Percentiles rank a stretch among this genome's conserved stretches.
Evolutionary conservation across 495 filamentous ascomycete genomes (phyloP).

Genomic region (Letharia lupina): DNA sequence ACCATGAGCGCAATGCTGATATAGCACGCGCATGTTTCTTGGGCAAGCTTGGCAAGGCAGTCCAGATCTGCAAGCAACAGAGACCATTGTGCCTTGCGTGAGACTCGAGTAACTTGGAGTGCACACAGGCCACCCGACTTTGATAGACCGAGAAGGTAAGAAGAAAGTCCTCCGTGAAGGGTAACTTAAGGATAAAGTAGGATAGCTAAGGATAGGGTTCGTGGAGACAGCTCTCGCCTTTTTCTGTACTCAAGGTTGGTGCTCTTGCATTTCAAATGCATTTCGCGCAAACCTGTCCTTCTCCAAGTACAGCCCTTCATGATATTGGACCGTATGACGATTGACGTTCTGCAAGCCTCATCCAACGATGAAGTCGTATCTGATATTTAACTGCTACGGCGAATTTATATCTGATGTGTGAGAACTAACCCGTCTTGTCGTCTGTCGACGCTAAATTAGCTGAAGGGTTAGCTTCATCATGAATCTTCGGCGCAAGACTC

Average conservation of each 20-base stretch:
- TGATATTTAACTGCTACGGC: neutral
- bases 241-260: neutral
- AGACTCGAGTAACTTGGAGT: neutral
- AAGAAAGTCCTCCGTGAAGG: neutral
- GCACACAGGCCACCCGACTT: neutral
- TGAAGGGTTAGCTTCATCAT: conserved; percentile 2
- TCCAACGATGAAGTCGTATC: neutral
- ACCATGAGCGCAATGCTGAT: too few species aligned
- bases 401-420: neutral
- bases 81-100: neutral
- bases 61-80: neutral
- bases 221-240: neutral
- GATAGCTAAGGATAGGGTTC: neutral
- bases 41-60: neutral
- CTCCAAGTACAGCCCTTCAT: neutral
- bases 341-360: neutral
- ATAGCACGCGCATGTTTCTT: neutral
- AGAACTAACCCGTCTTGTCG: neutral
- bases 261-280: neutral
- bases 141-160: neutral
- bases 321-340: neutral
- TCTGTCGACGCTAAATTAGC: neutral
- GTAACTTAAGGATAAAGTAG: neutral
- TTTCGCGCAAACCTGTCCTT: neutral
- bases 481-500: conserved; percentile 7